These are phyloP conservation scores for Cercis canadensis DNA, from an alignment of 306 rosid genomes.

Conservation along the genomic window DNA sequence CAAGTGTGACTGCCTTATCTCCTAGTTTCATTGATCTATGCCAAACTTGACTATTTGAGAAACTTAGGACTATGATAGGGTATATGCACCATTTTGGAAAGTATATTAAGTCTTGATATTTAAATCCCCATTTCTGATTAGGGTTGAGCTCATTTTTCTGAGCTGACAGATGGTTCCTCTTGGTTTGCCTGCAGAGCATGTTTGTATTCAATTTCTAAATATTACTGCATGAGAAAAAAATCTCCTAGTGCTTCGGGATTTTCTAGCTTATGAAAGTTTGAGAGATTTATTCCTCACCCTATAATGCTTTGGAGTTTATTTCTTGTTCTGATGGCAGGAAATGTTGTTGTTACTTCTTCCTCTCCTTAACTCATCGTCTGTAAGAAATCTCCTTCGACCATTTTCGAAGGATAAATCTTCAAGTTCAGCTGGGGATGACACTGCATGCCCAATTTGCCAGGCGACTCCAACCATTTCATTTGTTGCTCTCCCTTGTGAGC, in stretches of 20 bases:
- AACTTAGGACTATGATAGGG: too few relatives aligned
- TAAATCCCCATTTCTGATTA: too few relatives aligned
- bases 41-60: too few relatives aligned
- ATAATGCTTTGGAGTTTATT: constrained; percentile 18
- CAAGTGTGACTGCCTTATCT: too few relatives aligned
- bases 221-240: not conserved
- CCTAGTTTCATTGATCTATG: too few relatives aligned
- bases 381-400: constrained; percentile 79
- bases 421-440: constrained; percentile 68
- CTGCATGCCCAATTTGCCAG: constrained; percentile 80
- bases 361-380: constrained; percentile 87
- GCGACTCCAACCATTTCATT: constrained; percentile 86
- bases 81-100: too few relatives aligned
- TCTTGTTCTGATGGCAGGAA: constrained; percentile 72
- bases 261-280: constrained; percentile 21
- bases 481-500: constrained; percentile 94
- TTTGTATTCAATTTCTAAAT: not conserved
- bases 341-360: constrained; percentile 97
- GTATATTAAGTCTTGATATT: too few relatives aligned
- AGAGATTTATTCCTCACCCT: not conserved
- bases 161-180: not conserved
- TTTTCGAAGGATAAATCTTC: constrained; percentile 92
- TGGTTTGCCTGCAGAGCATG: not conserved
- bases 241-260: not conserved
- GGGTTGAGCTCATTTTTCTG: too few relatives aligned